Evolutionary conservation across 805 yeast species (phyloP).

Genomic region (Zygoascus bituminiphila): DNA sequence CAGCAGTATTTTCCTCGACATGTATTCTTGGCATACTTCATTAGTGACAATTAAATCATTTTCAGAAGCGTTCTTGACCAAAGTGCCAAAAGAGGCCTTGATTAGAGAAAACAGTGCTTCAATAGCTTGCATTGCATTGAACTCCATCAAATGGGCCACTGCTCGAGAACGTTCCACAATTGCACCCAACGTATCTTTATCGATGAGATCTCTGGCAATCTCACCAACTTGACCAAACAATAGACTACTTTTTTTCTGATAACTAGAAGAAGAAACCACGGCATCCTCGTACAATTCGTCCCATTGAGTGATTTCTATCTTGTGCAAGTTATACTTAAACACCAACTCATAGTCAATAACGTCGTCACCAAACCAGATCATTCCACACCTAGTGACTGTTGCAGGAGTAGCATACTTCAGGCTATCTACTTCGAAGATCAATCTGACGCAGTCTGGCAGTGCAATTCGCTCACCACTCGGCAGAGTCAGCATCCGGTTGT

Average conservation of each 20-base stretch:
- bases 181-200: constrained; percentile 12
- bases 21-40: constrained; percentile 23
- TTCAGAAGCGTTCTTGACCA: constrained; percentile 5
- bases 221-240: constrained; percentile 17
- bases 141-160: constrained; percentile 47
- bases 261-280: not conserved
- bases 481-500: constrained; percentile 68
- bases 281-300: constrained; percentile 12
- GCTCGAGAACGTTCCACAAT: constrained; percentile 25
- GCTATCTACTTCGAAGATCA: constrained; percentile 70
- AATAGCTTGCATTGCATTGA: constrained; percentile 29
- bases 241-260: not conserved
- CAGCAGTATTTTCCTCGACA: constrained; percentile 20
- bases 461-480: constrained; percentile 83
- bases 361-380: constrained; percentile 58
- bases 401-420: constrained; percentile 75
- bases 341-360: constrained; percentile 21
- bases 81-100: constrained; percentile 28
- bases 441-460: constrained; percentile 52
- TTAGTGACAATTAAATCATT: constrained; percentile 18
- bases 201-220: constrained; percentile 1
- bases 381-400: constrained; percentile 86
- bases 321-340: constrained; percentile 19
- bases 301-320: constrained; percentile 8
- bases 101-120: constrained; percentile 38